phyloP scores from a whole-genome alignment of 805 yeast species.

The Metschnikowia noctiluminum region DNA sequence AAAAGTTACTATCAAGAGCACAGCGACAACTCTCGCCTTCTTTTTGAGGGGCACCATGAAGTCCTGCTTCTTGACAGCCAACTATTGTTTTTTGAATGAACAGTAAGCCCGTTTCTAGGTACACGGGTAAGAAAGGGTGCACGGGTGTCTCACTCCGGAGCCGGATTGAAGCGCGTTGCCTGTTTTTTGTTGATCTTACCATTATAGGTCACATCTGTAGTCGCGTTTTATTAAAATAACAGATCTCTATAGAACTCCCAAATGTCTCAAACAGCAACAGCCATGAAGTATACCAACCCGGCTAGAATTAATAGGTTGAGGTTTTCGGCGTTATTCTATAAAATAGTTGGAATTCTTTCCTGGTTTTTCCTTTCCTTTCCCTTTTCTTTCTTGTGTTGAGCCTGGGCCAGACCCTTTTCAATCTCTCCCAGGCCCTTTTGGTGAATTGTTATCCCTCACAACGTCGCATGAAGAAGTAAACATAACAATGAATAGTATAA shows the following conservation, averaged over 20 bases:
- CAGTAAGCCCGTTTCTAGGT: not conserved
- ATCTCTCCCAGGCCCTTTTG: conserved; percentile 7
- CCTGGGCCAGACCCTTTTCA: not conserved
- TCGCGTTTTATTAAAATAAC: conserved; percentile 24
- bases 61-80: not conserved
- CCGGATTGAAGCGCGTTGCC: too few relatives aligned
- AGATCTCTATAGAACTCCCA: conserved; percentile 31
- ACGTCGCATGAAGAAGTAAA: not conserved
- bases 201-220: not conserved
- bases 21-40: conserved; percentile 10
- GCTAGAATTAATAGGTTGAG: conserved; percentile 18
- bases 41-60: conserved; percentile 5
- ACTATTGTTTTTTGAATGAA: too few relatives aligned
- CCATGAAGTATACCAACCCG: conserved; percentile 16
- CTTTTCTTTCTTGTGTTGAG: conserved; percentile 12
- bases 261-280: conserved; percentile 40
- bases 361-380: conserved; percentile 13
- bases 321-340: conserved; percentile 15
- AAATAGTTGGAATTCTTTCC: conserved; percentile 16
- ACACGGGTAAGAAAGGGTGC: conserved; percentile 10
- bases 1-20: conserved; percentile 6
- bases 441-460: conserved; percentile 8
- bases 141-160: conserved; percentile 5
- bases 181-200: too few relatives aligned
- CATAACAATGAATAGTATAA: conserved; percentile 11